Conservation (phyloP, 2,329 filamentous ascomycete genomes). For the Hypoxylon sp. region DNA sequence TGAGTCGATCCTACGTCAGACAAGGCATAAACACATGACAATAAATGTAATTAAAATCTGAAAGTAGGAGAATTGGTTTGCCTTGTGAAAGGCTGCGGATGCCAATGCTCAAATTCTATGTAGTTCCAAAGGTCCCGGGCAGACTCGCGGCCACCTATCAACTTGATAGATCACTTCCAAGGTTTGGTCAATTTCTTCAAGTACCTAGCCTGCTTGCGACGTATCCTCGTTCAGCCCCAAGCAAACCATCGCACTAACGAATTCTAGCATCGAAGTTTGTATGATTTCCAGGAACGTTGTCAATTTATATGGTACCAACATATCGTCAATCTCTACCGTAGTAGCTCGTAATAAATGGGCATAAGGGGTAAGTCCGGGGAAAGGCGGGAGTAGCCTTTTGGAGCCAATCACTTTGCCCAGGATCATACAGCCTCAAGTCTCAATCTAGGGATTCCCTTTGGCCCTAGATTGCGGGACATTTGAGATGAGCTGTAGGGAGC, state of each 20-base stretch:
- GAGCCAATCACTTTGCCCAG: slow-evolving; percentile 22
- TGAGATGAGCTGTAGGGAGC: slow-evolving; percentile 27
- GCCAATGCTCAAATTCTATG: slow-evolving; percentile 3
- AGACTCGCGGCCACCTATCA: slow-evolving; percentile 15
- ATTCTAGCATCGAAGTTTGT: slow-evolving; percentile 1
- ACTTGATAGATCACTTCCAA: slow-evolving; percentile 22
- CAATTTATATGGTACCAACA: slow-evolving; percentile 6
- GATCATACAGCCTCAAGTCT: slow-evolving; percentile 32
- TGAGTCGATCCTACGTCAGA: slow-evolving; percentile 22
- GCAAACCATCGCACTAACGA: neutral
- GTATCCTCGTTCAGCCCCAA: slow-evolving; percentile 19
- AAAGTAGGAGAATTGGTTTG: slow-evolving; percentile 10
- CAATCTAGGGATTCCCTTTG: slow-evolving; percentile 15
- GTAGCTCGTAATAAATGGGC: slow-evolving; percentile 10
- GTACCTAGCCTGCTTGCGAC: slow-evolving; percentile 3
- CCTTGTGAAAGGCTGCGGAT: slow-evolving; percentile 6
- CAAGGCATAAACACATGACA: slow-evolving; percentile 8
- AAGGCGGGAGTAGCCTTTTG: slow-evolving; percentile 32
- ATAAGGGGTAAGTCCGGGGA: slow-evolving; percentile 32
- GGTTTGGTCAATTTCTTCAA: slow-evolving; percentile 9
- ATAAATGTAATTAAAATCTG: neutral
- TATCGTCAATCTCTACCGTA: slow-evolving; percentile 13
- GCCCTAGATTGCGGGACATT: slow-evolving; percentile 15
- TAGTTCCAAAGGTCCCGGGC: slow-evolving; percentile 3
- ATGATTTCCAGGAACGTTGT: slow-evolving; percentile 2